Evolutionary conservation across 768 basidiomycete species (phyloP).

Genomic region (Sporobolomyces phaffii): DNA sequence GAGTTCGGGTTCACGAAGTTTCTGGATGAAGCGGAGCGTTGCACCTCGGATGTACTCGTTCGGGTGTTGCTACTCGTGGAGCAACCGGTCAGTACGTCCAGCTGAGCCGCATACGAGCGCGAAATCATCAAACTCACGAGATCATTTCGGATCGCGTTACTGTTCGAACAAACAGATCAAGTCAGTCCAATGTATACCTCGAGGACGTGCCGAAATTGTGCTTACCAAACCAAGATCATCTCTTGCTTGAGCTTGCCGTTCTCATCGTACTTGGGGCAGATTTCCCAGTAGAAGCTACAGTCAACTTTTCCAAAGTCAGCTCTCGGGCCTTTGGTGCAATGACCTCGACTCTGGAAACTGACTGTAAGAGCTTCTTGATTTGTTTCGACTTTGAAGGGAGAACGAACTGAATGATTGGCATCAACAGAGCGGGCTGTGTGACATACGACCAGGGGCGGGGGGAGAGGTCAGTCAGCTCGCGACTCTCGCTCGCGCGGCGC

Average conservation of each 20-base stretch:
- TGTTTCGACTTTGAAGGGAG: slow-evolving; percentile 92
- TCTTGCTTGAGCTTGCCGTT: slow-evolving; percentile 97
- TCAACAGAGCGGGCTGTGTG: slow-evolving; percentile 57
- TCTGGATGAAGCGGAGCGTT: slow-evolving; percentile 92
- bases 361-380: slow-evolving; percentile 80
- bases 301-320: not conserved
- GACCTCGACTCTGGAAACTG: no score
- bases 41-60: slow-evolving; percentile 99
- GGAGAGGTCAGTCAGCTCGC: not conserved
- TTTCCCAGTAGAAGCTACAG: slow-evolving; percentile 85
- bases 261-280: slow-evolving; percentile 96
- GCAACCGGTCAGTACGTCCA: not conserved
- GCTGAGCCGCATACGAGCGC: not conserved
- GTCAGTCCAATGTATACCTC: not conserved
- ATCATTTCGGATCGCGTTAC: slow-evolving; percentile 96
- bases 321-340: not conserved
- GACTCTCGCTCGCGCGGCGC: no score
- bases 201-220: not conserved
- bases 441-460: no score
- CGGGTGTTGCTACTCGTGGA: slow-evolving; percentile 82
- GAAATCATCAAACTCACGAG: slow-evolving; percentile 56
- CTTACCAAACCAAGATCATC: slow-evolving; percentile 97
- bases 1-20: slow-evolving; percentile 85
- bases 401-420: slow-evolving; percentile 98
- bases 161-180: slow-evolving; percentile 43